Evolutionary conservation across 352 stramenopile species (phyloP).

Genomic region (Phytophthora quininea): DNA sequence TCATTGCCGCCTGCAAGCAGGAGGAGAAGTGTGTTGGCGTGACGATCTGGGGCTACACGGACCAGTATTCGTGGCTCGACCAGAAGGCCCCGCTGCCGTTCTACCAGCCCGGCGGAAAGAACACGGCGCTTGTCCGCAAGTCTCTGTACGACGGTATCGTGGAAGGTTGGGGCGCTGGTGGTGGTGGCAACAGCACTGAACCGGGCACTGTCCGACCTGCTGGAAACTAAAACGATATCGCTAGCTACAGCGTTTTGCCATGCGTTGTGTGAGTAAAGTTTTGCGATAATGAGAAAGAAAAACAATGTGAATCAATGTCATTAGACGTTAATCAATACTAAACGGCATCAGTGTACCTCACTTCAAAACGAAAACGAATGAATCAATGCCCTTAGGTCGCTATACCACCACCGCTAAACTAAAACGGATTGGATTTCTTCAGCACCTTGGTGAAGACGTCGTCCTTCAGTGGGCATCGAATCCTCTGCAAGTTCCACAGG

Average conservation of each 20-base stretch:
- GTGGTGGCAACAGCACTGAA: slow-evolving; percentile 2
- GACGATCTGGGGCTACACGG: slow-evolving; percentile 31
- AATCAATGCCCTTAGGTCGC: no score
- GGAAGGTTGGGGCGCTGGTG: slow-evolving; percentile 15
- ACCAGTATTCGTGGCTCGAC: slow-evolving; percentile 29
- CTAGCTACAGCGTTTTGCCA: no score
- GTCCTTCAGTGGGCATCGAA: neutral
- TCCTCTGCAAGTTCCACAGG: neutral
- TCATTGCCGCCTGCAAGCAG: slow-evolving; percentile 14
- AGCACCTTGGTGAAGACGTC: neutral
- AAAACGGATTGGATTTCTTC: neutral
- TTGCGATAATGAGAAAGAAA: no score
- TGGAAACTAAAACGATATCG: no score
- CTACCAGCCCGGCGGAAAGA: slow-evolving; percentile 25
- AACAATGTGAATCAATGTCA: no score
- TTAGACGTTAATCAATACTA: no score
- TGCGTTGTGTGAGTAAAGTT: no score
- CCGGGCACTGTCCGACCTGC: neutral
- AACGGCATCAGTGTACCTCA: no score
- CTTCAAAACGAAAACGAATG: no score
- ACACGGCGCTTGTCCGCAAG: slow-evolving; percentile 30
- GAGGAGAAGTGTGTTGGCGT: slow-evolving; percentile 10
- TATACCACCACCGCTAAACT: neutral
- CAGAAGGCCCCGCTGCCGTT: slow-evolving; percentile 23
- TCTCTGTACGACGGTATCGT: slow-evolving; percentile 32